Base-by-base conservation (phyloP, 768 basidiomycete genomes). In the Russula virescens region DNA sequence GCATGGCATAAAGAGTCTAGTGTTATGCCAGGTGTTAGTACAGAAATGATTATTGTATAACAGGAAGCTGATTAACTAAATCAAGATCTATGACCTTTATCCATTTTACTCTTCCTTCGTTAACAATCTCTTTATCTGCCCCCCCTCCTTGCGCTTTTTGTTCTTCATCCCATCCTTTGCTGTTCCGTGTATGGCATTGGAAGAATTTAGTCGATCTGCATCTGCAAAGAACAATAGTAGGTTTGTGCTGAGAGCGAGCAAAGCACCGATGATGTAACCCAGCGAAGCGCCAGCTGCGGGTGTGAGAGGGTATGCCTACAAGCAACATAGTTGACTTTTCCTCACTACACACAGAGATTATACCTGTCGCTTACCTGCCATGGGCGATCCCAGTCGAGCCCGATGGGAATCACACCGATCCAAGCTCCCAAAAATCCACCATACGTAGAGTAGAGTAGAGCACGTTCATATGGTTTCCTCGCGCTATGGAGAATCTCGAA, bases 301-400 rank as follows among this genome's bases (percentile, higher is more conserved):
- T 1, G 89, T 87, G 58, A 94, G 76, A 14, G 92, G 93, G 87
- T 89, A 95, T 26, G 87, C 83, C 89, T 94, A 61, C 11, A 25
- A 21, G 25, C 14, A 25, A 40, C 7, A 55, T 26, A 67, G 63
- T 56, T 55, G 43, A 58, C 52, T 38, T 43, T 49, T n/a, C 63
- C n/a, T 64, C 45, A n/a, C 26, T 52, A 46, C 28, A 45, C 34
- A 38, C 13, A 55, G 50, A 38, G 61, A 46, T n/a, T 31, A 51
- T 43, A 42, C 13, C 52, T 35, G 45, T 28, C 50, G 1, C 40
- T 40, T 57, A 91, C 94, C 88, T 98, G 96, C 95, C 95, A 98
- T 8, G 95, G 92, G 42, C 93, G 82, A 70, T 94, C 94, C 96
- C 96, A 98, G 74, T 98, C 96, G 19, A 98, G 83, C 0, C 92